Evolutionary conservation across 306 rosid genomes (phyloP).

Genomic region (Vigna reflexopilosa): DNA sequence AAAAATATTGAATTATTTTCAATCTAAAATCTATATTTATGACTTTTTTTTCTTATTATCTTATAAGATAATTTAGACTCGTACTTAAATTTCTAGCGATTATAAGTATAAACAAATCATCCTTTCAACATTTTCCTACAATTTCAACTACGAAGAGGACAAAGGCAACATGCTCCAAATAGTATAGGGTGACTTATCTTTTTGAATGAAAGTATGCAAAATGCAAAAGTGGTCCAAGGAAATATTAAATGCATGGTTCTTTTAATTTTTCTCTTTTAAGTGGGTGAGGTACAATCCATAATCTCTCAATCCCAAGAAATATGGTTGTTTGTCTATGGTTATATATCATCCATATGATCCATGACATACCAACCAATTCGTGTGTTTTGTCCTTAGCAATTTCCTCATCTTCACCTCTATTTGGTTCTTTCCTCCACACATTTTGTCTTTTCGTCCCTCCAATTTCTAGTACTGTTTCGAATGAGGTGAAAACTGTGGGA

Average conservation of each 20-base stretch:
- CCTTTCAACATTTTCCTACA: background rate
- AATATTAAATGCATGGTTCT: background rate
- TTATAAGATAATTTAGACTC: too few species aligned
- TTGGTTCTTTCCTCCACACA: slow-evolving; percentile 17
- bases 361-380: slow-evolving; percentile 1
- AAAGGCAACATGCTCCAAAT: slow-evolving; percentile 5
- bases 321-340: slow-evolving; percentile 13
- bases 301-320: background rate
- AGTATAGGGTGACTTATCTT: background rate
- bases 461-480: background rate
- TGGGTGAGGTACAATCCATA: background rate
- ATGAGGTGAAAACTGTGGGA: slow-evolving; percentile 15
- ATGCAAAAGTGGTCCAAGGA: slow-evolving; percentile 20
- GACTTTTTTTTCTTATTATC: too few species aligned
- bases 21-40: too few species aligned
- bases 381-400: background rate
- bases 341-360: background rate
- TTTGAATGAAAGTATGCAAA: background rate
- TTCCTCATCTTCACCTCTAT: slow-evolving; percentile 31
- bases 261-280: background rate
- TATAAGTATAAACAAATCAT: background rate
- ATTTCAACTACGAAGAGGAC: background rate
- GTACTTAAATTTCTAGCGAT: too few species aligned
- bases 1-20: too few species aligned
- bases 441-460: background rate